phyloP scores from a whole-genome alignment of 495 filamentous ascomycete species.

The Podospora australis region DNA sequence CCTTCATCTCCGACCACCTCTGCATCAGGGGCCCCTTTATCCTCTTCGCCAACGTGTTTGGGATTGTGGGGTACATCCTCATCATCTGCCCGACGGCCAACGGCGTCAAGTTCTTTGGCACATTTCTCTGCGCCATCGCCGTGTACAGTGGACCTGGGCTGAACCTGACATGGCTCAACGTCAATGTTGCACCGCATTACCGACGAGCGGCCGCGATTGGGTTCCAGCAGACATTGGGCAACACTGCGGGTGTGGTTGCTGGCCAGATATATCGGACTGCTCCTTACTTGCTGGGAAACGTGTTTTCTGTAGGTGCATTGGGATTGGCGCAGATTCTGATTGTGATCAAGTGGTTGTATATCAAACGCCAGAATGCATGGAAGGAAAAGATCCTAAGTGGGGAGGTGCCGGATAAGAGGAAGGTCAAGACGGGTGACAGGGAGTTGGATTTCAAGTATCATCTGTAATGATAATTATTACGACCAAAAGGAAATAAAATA shows the following conservation, averaged over 20 bases:
- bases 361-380: slow-evolving; percentile 32
- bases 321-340: slow-evolving; percentile 36
- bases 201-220: slow-evolving; percentile 50
- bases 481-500: too few relatives aligned
- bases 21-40: slow-evolving; percentile 31
- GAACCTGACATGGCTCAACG: slow-evolving; percentile 51
- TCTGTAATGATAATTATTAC: too few relatives aligned
- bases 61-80: slow-evolving; percentile 47
- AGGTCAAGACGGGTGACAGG: slow-evolving; percentile 40
- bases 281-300: slow-evolving; percentile 47
- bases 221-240: slow-evolving; percentile 49
- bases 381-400: slow-evolving; percentile 39
- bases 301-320: slow-evolving; percentile 42
- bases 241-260: slow-evolving; percentile 49
- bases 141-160: slow-evolving; percentile 46
- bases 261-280: slow-evolving; percentile 46
- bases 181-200: slow-evolving; percentile 53
- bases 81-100: slow-evolving; percentile 30
- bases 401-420: slow-evolving; percentile 37
- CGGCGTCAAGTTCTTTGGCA: slow-evolving; percentile 49
- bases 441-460: slow-evolving; percentile 46
- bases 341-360: slow-evolving; percentile 32
- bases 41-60: slow-evolving; percentile 38
- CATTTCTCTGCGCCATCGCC: slow-evolving; percentile 47
- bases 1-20: slow-evolving; percentile 33